Evolutionary conservation across 495 filamentous ascomycete genomes (phyloP).

Genomic region (Chlorociboria aeruginascens): DNA sequence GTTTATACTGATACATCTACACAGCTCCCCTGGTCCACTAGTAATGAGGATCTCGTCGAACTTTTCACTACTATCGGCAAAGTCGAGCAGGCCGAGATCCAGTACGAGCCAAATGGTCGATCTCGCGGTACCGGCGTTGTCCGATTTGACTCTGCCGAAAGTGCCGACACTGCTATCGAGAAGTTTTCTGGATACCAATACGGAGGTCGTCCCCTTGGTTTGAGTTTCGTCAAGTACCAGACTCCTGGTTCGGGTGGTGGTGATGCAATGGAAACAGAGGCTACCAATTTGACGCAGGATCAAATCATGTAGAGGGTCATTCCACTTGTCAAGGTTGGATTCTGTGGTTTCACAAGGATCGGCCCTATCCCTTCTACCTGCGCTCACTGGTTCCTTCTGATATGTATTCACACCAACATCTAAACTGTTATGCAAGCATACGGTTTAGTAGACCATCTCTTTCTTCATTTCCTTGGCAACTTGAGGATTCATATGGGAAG

Average conservation of each 20-base stretch:
- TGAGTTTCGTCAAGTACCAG: slow-evolving; percentile 85
- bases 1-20: slow-evolving; percentile 7
- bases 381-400: background rate
- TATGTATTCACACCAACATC: too few relatives aligned
- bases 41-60: slow-evolving; percentile 92
- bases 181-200: slow-evolving; percentile 98
- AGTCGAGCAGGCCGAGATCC: slow-evolving; percentile 94
- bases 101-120: slow-evolving; percentile 93
- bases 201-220: slow-evolving; percentile 83
- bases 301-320: slow-evolving; percentile 74
- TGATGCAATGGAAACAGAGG: slow-evolving; percentile 74
- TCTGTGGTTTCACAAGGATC: background rate
- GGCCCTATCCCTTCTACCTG: background rate
- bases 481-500: too few relatives aligned
- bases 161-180: slow-evolving; percentile 84
- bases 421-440: too few relatives aligned
- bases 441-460: too few relatives aligned
- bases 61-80: slow-evolving; percentile 97
- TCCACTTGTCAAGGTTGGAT: background rate
- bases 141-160: slow-evolving; percentile 71
- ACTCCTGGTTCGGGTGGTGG: slow-evolving; percentile 42
- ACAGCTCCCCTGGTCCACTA: slow-evolving; percentile 96
- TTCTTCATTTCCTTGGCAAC: too few relatives aligned
- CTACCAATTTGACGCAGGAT: slow-evolving; percentile 78
- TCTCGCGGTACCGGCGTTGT: slow-evolving; percentile 94